Evolutionary conservation across 2,329 filamentous ascomycete species (phyloP).

Genomic region (Lecanicillium sp.): DNA sequence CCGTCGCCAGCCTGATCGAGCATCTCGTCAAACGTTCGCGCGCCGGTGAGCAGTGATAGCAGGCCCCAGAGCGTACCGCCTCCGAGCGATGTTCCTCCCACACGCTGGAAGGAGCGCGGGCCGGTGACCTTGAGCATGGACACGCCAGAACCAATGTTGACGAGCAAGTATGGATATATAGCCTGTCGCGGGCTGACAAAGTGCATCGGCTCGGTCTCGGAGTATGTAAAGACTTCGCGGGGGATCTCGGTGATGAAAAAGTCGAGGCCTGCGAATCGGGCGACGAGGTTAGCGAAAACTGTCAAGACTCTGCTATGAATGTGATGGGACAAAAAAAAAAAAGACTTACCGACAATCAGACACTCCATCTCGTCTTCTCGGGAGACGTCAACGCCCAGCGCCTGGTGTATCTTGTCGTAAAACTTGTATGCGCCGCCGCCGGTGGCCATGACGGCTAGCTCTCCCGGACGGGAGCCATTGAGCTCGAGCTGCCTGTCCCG

Average conservation of each 20-base stretch:
- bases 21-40: slow-evolving; percentile 96
- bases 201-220: slow-evolving; percentile 81
- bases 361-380: slow-evolving; percentile 99
- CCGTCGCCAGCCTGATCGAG: slow-evolving; percentile 81
- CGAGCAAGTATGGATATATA: slow-evolving; percentile 92
- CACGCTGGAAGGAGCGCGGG: slow-evolving; percentile 75
- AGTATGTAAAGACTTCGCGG: slow-evolving; percentile 94
- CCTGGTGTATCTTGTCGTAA: slow-evolving; percentile 81
- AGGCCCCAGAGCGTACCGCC: slow-evolving; percentile 98
- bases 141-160: slow-evolving; percentile 96
- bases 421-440: slow-evolving; percentile 95
- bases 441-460: slow-evolving; percentile 88
- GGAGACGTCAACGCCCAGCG: slow-evolving; percentile 77
- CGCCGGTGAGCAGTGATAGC: slow-evolving; percentile 84
- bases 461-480: slow-evolving; percentile 62
- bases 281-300: too few species aligned
- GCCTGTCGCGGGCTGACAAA: slow-evolving; percentile 70
- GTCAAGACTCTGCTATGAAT: too few species aligned
- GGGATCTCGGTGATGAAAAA: slow-evolving; percentile 99
- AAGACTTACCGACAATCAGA: slow-evolving; percentile 75
- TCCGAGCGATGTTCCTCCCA: slow-evolving; percentile 89
- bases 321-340: too few species aligned
- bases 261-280: slow-evolving; percentile 70
- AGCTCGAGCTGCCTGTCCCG: slow-evolving; percentile 72
- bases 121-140: slow-evolving; percentile 96